Conservation (phyloP, 1,139 yeast species). For the Hemisphaericaspora xylofermentans region DNA sequence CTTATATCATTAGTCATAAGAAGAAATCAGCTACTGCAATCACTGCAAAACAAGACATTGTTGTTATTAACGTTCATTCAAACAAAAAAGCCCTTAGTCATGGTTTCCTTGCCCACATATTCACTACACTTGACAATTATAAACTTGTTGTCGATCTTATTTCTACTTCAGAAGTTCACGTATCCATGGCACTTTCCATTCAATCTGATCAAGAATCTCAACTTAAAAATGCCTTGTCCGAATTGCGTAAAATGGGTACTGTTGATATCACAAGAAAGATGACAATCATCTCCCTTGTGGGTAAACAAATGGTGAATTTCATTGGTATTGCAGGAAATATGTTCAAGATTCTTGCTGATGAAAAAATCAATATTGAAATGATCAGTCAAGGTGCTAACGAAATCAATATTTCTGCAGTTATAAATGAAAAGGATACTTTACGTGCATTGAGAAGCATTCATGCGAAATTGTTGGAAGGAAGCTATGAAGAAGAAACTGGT, state of each 20-base stretch:
- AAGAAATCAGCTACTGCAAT: conserved; percentile 93
- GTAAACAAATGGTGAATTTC: conserved; percentile 94
- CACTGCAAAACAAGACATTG: conserved; percentile 89
- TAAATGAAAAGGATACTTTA: conserved; percentile 76
- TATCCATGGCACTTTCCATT: conserved; percentile 93
- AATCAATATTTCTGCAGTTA: conserved; percentile 93
- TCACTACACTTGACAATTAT: conserved; percentile 80
- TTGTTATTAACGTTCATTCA: conserved; percentile 89
- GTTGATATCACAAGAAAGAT: conserved; percentile 86
- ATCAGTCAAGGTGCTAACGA: conserved; percentile 98
- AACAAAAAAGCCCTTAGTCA: conserved; percentile 91
- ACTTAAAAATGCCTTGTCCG: conserved; percentile 69
- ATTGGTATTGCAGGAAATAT: conserved; percentile 97
- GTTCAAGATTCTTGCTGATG: conserved; percentile 93
- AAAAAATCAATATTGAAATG: conserved; percentile 93
- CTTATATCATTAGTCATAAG: conserved; percentile 47
- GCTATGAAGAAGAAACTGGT: conserved; percentile 23
- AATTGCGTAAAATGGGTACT: conserved; percentile 75
- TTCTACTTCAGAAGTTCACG: conserved; percentile 96
- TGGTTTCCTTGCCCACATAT: conserved; percentile 90
- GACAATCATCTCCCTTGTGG: conserved; percentile 92
- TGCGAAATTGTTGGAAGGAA: conserved; percentile 63
- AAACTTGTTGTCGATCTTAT: conserved; percentile 90
- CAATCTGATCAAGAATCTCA: conserved; percentile 59
- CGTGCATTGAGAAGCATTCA: conserved; percentile 88